A percentile compares a stretch with the other conserved stretches of the same genome.
Evolutionary conservation across 2,329 filamentous ascomycete genomes (phyloP).

Genomic region (Emergomyces pasteurianus): DNA sequence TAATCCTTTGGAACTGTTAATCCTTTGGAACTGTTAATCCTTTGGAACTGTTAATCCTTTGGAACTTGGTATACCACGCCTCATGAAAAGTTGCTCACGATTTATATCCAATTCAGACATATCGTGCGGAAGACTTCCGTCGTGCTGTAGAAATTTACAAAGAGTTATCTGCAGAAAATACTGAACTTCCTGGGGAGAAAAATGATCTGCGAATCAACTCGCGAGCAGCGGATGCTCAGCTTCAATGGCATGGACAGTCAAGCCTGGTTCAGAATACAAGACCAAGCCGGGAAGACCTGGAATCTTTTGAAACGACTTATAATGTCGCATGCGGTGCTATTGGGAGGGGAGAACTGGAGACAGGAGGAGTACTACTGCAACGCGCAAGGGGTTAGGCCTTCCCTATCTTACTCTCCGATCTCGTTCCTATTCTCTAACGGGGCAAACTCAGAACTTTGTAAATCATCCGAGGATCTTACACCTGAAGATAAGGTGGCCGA

Average conservation of each 20-base stretch:
- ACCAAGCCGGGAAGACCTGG: constrained; percentile 46
- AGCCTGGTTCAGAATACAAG: constrained; percentile 41
- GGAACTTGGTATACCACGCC: neutral
- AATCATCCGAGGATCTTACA: constrained; percentile 46
- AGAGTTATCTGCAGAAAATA: constrained; percentile 32
- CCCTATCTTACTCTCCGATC: neutral
- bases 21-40: too few species aligned
- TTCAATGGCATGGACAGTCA: constrained; percentile 46
- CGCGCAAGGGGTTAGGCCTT: constrained; percentile 40
- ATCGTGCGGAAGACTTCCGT: constrained; percentile 49
- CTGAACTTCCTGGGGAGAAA: constrained; percentile 37
- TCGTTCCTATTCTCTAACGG: constrained; percentile 1
- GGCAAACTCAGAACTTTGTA: constrained; percentile 40
- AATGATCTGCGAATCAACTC: constrained; percentile 52
- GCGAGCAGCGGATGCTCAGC: constrained; percentile 49
- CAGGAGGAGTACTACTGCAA: constrained; percentile 47
- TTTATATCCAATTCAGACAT: constrained; percentile 23
- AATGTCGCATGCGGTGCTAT: constrained; percentile 54
- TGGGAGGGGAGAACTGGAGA: constrained; percentile 46
- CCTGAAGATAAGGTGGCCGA: constrained; percentile 49
- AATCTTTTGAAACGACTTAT: constrained; percentile 53
- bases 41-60: constrained; percentile 16
- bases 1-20: too few species aligned
- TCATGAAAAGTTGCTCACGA: constrained; percentile 1
- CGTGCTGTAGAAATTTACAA: constrained; percentile 44